Percentiles rank a stretch among this genome's conserved stretches.
Evolutionary conservation across 2,329 filamentous ascomycete species (phyloP).

Genomic region (Ascochyta fabae): DNA sequence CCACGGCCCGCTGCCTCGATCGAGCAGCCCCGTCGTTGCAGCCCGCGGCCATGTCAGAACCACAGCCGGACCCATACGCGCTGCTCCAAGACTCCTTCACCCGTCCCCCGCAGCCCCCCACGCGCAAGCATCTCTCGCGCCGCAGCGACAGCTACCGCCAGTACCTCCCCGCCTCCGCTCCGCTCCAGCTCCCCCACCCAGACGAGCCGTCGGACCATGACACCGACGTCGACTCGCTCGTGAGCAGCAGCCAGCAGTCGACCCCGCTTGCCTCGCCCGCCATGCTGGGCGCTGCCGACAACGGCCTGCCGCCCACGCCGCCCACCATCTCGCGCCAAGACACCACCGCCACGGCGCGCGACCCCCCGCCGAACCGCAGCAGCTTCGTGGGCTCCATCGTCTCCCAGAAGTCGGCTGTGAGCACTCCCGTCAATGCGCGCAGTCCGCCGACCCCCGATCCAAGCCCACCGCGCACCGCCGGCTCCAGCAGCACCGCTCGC

Average conservation of each 20-base stretch:
- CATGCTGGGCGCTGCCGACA: conserved; percentile 36
- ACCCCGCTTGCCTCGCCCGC: conserved; percentile 40
- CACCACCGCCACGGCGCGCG: conserved; percentile 29
- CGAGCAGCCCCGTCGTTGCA: conserved; percentile 1
- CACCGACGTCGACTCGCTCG: conserved; percentile 29
- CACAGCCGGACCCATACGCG: conserved; percentile 34
- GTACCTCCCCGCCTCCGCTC: conserved; percentile 29
- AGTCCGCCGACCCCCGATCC: conserved; percentile 50
- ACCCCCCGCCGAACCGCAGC: conserved; percentile 48
- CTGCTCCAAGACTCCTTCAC: conserved; percentile 44
- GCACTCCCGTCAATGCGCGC: conserved; percentile 50
- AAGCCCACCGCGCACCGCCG: conserved; percentile 43
- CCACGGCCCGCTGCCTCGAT: background rate
- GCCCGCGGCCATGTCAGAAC: conserved; percentile 28
- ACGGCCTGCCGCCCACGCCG: conserved; percentile 54
- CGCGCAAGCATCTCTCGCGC: conserved; percentile 37
- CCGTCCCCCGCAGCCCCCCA: conserved; percentile 32
- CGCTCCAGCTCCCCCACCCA: conserved; percentile 26
- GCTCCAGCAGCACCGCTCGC: conserved; percentile 23
- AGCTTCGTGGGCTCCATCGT: conserved; percentile 48
- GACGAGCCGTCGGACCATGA: conserved; percentile 35
- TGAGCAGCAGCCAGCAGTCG: conserved; percentile 33
- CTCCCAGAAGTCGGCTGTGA: conserved; percentile 48
- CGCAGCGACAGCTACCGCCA: conserved; percentile 36
- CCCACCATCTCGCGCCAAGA: conserved; percentile 49